Conservation (phyloP, 192 early-diverging fungal genomes). For the Polychytrium aggregatum region DNA sequence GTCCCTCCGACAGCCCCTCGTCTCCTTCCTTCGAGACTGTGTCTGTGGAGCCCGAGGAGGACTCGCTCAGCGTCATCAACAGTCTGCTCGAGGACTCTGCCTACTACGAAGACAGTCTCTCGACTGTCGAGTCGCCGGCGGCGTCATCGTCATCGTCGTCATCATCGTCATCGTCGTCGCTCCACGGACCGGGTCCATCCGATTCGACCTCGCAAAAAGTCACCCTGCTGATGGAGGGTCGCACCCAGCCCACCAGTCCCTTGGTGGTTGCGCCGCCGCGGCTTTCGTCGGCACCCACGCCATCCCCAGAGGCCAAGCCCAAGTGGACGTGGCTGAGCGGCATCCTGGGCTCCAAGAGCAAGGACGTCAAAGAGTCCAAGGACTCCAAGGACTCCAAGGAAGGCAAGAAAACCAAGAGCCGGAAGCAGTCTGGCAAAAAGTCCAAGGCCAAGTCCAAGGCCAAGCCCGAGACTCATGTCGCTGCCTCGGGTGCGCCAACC, state of each 20-base stretch:
- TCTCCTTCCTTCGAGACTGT: too few species aligned
- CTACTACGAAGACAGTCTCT: too few species aligned
- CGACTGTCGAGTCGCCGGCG: too few species aligned
- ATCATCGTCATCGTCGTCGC: too few species aligned
- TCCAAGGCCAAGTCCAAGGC: background rate
- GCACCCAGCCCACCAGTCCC: background rate
- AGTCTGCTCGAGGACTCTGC: too few species aligned
- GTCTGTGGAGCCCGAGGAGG: too few species aligned
- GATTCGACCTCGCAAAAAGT: background rate
- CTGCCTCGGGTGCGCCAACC: background rate
- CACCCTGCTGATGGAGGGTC: background rate
- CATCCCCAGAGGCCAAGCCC: background rate
- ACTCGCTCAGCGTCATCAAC: too few species aligned
- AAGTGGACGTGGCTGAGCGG: background rate
- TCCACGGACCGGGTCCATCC: background rate
- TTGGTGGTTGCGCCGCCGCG: background rate
- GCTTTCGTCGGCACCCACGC: background rate
- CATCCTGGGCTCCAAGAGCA: background rate
- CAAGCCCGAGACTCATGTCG: background rate
- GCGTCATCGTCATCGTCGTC: too few species aligned
- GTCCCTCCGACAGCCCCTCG: too few species aligned
- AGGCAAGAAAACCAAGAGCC: conserved; percentile 1
- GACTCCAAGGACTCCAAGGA: conserved; percentile 5
- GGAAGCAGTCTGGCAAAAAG: conserved; percentile 7
- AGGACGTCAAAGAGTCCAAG: conserved; percentile 3